Conservation (phyloP, 208 protist species). For the Trichomonas tenax region DNA sequence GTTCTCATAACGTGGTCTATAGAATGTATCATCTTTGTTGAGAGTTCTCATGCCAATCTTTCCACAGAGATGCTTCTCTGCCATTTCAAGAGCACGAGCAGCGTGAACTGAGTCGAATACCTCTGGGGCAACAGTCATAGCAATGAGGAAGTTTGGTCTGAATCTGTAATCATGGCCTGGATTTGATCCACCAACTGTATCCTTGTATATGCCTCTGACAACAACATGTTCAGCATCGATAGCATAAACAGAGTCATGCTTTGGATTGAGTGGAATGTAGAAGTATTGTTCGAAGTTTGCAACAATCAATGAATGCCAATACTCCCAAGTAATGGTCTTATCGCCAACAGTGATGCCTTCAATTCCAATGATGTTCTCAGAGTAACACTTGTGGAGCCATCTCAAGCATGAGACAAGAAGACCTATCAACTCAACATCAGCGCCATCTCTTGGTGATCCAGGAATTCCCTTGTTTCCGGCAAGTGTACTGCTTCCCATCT, state of each 20-base stretch:
- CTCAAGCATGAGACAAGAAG: neutral
- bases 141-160: neutral
- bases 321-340: neutral
- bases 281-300: neutral
- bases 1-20: neutral
- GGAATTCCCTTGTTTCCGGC: neutral
- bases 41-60: conserved; percentile 2
- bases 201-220: neutral
- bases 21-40: neutral
- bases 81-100: neutral
- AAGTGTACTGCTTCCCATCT: neutral
- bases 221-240: neutral
- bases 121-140: neutral
- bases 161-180: neutral
- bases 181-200: neutral
- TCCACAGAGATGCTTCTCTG: neutral
- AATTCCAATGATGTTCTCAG: neutral
- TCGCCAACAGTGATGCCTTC: neutral
- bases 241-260: neutral
- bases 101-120: neutral
- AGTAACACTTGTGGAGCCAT: neutral
- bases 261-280: neutral
- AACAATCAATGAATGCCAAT: neutral
- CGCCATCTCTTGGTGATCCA: neutral
- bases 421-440: neutral